Conservation (phyloP, 2,329 filamentous ascomycete species). For the Phialemonium atrogriseum region DNA sequence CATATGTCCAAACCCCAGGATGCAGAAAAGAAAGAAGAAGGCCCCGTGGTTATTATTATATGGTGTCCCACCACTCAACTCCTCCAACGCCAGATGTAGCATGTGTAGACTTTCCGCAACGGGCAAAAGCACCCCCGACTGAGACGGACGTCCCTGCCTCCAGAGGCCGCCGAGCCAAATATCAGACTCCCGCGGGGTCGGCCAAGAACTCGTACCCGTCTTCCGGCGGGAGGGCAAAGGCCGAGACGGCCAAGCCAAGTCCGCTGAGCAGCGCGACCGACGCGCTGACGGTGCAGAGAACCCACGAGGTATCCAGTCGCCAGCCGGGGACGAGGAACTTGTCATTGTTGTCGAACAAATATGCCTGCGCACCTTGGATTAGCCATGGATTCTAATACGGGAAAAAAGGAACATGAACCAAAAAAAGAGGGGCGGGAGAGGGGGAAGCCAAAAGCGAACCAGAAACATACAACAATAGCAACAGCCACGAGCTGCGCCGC, state of each 20-base stretch:
- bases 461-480: conserved; percentile 66
- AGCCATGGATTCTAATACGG: not conserved
- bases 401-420: too few relatives aligned
- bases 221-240: conserved; percentile 65
- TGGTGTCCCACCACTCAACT: too few relatives aligned
- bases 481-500: conserved; percentile 68
- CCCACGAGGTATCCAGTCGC: conserved; percentile 71
- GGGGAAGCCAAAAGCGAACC: not conserved
- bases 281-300: conserved; percentile 55
- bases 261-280: conserved; percentile 43
- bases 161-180: too few relatives aligned
- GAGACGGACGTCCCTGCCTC: too few relatives aligned
- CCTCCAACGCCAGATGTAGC: too few relatives aligned
- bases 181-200: too few relatives aligned
- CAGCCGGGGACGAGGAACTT: conserved; percentile 76
- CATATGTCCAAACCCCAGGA: too few relatives aligned
- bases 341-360: conserved; percentile 73
- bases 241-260: conserved; percentile 55
- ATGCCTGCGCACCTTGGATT: conserved; percentile 50
- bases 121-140: too few relatives aligned
- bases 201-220: conserved; percentile 71
- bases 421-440: conserved; percentile 1
- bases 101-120: too few relatives aligned
- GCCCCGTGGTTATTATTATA: too few relatives aligned
- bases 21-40: too few relatives aligned